Evolutionary conservation across 257 asterid species (phyloP).

Genomic region (Ballota nigra): DNA sequence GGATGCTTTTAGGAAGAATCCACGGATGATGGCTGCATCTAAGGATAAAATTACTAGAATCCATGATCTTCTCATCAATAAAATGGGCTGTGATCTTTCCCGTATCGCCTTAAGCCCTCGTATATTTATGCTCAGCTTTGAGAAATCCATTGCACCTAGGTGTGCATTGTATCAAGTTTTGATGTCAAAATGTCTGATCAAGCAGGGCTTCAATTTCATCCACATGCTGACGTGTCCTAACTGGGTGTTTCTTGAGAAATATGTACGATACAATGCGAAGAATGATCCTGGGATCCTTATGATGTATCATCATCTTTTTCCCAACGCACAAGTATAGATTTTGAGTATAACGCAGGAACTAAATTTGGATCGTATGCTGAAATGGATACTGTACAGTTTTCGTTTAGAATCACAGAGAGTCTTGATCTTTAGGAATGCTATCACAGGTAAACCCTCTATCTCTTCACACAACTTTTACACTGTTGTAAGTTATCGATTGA

Average conservation of each 20-base stretch:
- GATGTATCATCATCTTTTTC: slow-evolving; percentile 1
- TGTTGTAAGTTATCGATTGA: too few species aligned
- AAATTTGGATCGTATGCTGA: background rate
- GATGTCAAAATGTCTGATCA: slow-evolving; percentile 24
- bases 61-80: slow-evolving; percentile 19
- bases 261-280: slow-evolving; percentile 6
- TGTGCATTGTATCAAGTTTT: slow-evolving; percentile 21
- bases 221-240: background rate
- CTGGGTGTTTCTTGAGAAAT: slow-evolving; percentile 11
- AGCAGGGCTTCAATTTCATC: background rate
- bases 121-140: slow-evolving; percentile 18
- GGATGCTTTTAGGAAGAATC: slow-evolving; percentile 8
- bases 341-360: background rate
- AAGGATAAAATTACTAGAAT: background rate
- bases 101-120: background rate
- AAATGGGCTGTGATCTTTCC: slow-evolving; percentile 16
- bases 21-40: background rate
- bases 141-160: slow-evolving; percentile 30
- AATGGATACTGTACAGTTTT: background rate
- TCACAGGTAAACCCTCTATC: too few species aligned
- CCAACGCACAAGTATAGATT: background rate
- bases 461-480: too few species aligned
- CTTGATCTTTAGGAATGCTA: background rate
- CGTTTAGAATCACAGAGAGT: background rate
- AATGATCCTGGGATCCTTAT: slow-evolving; percentile 29